Percentiles rank a stretch among this genome's conserved stretches.
phyloP scores from a whole-genome alignment of 2,329 filamentous ascomycete genomes.

The Xylariaceae sp. region DNA sequence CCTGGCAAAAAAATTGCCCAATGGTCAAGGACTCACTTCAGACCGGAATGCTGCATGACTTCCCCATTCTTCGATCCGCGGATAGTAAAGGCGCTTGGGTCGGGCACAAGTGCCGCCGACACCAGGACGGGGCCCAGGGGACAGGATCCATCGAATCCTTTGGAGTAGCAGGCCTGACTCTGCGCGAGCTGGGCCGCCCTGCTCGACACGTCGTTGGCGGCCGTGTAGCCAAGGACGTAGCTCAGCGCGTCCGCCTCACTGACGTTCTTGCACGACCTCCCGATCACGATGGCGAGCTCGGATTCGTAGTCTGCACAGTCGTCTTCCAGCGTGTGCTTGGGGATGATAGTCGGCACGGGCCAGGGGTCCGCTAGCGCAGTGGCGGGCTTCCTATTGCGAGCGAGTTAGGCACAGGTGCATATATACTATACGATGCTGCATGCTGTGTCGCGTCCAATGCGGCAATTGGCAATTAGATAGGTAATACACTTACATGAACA shows the following conservation, averaged over 20 bases:
- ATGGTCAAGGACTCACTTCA: constrained; percentile 29
- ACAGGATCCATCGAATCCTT: constrained; percentile 60
- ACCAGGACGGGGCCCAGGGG: constrained; percentile 57
- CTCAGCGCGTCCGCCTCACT: constrained; percentile 57
- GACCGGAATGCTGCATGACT: constrained; percentile 50
- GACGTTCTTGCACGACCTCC: constrained; percentile 55
- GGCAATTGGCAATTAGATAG: not conserved
- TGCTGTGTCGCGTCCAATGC: constrained; percentile 7
- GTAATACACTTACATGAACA: constrained; percentile 53
- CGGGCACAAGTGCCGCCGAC: constrained; percentile 44
- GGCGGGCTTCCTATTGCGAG: constrained; percentile 49
- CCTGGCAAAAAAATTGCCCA: not conserved
- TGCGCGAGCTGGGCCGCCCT: constrained; percentile 58
- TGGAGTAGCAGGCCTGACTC: constrained; percentile 61
- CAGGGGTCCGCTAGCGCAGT: constrained; percentile 58
- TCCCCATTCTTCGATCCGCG: constrained; percentile 53
- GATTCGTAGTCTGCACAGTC: constrained; percentile 62
- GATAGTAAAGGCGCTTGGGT: constrained; percentile 45
- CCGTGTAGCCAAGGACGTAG: constrained; percentile 66
- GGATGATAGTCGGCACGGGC: constrained; percentile 53
- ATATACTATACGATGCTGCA: constrained; percentile 8
- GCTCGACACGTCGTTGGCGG: constrained; percentile 65
- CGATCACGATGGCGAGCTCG: constrained; percentile 60
- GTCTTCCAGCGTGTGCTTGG: constrained; percentile 54
- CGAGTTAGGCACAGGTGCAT: constrained; percentile 12